Conservation (phyloP, 257 asterid genomes). For the Datura wrightii region DNA sequence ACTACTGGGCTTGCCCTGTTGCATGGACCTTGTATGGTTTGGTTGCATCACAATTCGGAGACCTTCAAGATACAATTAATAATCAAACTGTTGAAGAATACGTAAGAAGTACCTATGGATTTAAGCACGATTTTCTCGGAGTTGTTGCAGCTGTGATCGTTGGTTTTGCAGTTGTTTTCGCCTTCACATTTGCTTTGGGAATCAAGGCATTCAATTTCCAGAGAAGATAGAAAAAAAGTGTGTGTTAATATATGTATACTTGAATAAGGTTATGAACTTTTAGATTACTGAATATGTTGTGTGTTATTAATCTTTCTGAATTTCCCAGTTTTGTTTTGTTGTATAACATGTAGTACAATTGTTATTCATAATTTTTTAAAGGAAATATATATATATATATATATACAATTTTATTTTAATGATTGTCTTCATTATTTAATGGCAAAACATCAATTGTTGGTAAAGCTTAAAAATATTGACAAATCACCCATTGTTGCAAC, state of each 20-base stretch:
- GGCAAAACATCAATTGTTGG: no score
- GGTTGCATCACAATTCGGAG: conserved; percentile 53
- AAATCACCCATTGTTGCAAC: no score
- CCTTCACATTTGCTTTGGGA: conserved; percentile 51
- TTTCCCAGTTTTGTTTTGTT: conserved; percentile 27
- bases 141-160: conserved; percentile 48
- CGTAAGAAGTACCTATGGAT: conserved; percentile 53
- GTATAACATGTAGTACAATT: background rate
- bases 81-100: conserved; percentile 48
- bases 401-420: conserved; percentile 4
- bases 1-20: conserved; percentile 52
- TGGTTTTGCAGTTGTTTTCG: conserved; percentile 48
- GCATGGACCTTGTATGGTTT: conserved; percentile 62
- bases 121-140: conserved; percentile 61
- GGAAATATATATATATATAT: conserved; percentile 4
- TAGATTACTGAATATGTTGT: background rate
- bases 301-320: background rate
- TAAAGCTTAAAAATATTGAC: no score
- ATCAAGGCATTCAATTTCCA: conserved; percentile 65
- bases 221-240: conserved; percentile 45
- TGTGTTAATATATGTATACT: no score
- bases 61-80: conserved; percentile 32
- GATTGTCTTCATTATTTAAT: background rate
- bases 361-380: conserved; percentile 10
- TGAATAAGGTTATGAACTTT: background rate